Evolutionary conservation across 495 filamentous ascomycete genomes (phyloP).

Genomic region (Pseudomonodictys pantanalensis): DNA sequence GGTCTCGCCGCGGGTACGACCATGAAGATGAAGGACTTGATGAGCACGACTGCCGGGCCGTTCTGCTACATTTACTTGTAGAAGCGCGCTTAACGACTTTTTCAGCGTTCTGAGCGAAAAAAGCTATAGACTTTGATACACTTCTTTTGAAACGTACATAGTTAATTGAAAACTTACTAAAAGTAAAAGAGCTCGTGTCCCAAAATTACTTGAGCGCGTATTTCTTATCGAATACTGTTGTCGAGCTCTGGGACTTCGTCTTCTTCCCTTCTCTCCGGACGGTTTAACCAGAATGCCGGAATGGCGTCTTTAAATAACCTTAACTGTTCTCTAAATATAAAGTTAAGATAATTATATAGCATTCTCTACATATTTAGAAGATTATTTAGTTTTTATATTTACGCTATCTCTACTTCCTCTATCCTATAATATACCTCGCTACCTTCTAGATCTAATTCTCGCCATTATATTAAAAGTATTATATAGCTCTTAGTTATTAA

Average conservation of each 20-base stretch:
- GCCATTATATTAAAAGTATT: slow-evolving; percentile 23
- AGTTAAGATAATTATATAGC: slow-evolving; percentile 12
- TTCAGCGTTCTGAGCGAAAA: no score
- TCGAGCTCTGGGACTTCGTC: slow-evolving; percentile 4
- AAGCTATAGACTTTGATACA: no score
- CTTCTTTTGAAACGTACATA: no score
- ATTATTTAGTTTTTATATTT: slow-evolving; percentile 1
- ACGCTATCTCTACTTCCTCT: slow-evolving; percentile 15
- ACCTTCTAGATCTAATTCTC: slow-evolving; percentile 11
- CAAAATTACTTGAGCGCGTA: background rate
- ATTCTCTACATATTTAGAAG: slow-evolving; percentile 5
- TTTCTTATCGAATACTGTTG: background rate
- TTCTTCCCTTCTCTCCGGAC: slow-evolving; percentile 1
- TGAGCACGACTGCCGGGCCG: background rate
- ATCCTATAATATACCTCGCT: slow-evolving; percentile 15
- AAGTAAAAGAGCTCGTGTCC: no score
- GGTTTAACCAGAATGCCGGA: slow-evolving; percentile 10
- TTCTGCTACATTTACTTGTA: slow-evolving; percentile 21
- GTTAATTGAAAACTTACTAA: no score
- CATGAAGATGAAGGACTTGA: slow-evolving; percentile 3
- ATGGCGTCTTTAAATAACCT: slow-evolving; percentile 10
- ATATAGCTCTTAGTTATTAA: slow-evolving; percentile 12
- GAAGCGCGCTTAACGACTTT: no score
- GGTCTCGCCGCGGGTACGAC: background rate
- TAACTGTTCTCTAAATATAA: slow-evolving; percentile 1